Base-by-base conservation (phyloP, 2,329 filamentous ascomycete genomes). In the Periconia digitata region DNA sequence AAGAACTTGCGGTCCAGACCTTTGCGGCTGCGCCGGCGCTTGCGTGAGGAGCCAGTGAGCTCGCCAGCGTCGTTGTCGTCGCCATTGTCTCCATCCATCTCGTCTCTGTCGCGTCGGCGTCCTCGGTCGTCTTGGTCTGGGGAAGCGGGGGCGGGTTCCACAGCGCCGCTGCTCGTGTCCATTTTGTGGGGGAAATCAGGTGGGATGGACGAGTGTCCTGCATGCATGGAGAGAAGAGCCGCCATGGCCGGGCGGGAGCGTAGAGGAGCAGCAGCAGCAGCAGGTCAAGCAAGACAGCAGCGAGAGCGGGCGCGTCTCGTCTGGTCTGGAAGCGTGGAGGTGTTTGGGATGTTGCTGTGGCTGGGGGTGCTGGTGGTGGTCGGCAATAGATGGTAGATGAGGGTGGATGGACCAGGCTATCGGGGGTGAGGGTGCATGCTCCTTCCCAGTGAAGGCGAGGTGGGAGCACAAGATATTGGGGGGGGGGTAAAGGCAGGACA, bases 1-100 rank as follows among this genome's bases (percentile, higher is more conserved):
- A 73, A 62, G 49, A 73, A 77, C 80, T 79, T 83, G 74, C 91
- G 92, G 69, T 91, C 88, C 35, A 90, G 74, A 3, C 86, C 87
- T 69, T 91, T 91, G 55, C 88, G 83, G 72, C 87, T 91, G 46
- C 87, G 76, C 58, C 87, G 76, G 49, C 86, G 77, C 72, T 90
- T 80, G 46, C 76, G 62, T 50, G 70, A 72, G 40, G 62, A 65
- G 37, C 70, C 66, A 6, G 60, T 54, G 6, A 47, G 50, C 6
- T 65, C 64, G 43, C 53, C 58, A 27, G 51, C 56, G 21, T 62
- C 66, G 16, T 50, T 53, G 35, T 54, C 61, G 18, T 69, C 64
- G 37, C 53, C 56, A 36, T 62, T 57, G 24, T 62, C 65, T 32
- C 51, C 66, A 40, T 60, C 62, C 13, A 55, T 63, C 24, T 54